A percentile compares a stretch with the other conserved stretches of the same genome.
Evolutionary conservation across 441 rosid genomes (phyloP).

Genomic region (Melianthus villosus): DNA sequence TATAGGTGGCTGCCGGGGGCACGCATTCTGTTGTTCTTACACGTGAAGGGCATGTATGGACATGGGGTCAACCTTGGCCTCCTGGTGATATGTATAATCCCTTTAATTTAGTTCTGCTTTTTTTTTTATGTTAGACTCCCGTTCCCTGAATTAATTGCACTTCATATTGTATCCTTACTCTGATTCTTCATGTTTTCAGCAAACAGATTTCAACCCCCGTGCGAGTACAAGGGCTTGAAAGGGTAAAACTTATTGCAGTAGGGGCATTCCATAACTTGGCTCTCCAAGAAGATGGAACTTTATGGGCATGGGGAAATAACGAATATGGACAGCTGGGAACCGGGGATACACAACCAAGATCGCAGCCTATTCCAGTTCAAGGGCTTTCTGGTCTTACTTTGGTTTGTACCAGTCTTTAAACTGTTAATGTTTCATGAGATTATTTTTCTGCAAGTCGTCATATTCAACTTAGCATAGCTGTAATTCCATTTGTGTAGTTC

Average conservation of each 20-base stretch:
- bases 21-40: constrained; percentile 97
- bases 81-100: constrained; percentile 90
- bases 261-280: constrained; percentile 98
- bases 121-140: too few species aligned
- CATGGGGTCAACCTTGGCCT: constrained; percentile 99
- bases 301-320: constrained; percentile 99
- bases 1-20: constrained; percentile 95
- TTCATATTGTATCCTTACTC: too few species aligned
- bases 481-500: too few species aligned
- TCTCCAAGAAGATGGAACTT: constrained; percentile 76
- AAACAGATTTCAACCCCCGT: constrained; percentile 93
- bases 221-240: constrained; percentile 92
- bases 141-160: too few species aligned
- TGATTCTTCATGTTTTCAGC: constrained; percentile 30
- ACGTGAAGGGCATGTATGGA: constrained; percentile 80
- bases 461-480: too few species aligned
- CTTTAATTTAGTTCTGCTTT: constrained; percentile 2
- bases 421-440: neutral
- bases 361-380: constrained; percentile 77
- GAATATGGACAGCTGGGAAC: constrained; percentile 99
- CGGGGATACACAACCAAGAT: constrained; percentile 96
- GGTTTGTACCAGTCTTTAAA: constrained; percentile 28
- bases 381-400: constrained; percentile 65
- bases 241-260: constrained; percentile 68
- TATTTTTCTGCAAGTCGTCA: too few species aligned